Base-by-base conservation (phyloP, 371 early-diverging fungal genomes). In the Syncephalastrum racemosum region DNA sequence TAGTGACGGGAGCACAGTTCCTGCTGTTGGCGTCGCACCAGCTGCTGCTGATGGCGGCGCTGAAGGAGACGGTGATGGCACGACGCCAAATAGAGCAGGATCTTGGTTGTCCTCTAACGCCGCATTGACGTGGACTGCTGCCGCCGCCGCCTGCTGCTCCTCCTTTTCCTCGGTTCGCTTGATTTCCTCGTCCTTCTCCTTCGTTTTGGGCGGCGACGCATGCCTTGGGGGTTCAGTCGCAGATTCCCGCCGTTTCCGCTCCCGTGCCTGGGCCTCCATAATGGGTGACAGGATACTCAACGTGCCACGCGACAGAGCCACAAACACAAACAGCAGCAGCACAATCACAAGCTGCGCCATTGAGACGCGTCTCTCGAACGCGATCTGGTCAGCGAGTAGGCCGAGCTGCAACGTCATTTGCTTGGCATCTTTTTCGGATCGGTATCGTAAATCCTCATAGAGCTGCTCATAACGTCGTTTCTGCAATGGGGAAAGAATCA, bases 331-430 rank as follows among this genome's bases (percentile, higher is more conserved):
- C 8, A 86, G 54, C 0, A 65, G 64, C n/a, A 86, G 61, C 31
- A 85, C 68, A 39, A 85, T 59, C 2, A 80, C 66, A 8, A 85
- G 59, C 54, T 88, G 88, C 1, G 77, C 73, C 19, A 84, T 68
- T 1, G 83, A 81, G 50, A 86, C 70, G 40, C 84, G 77, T 70
- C 80, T 79, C 59, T 86, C 86, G 71, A 85, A 86, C 20, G 83
- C 62, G 41, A 87, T 58, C 75, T 88, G 84, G 52, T 84, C 82
- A n/a, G 85, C 75, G 52, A 86, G 52, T 12, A 78, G 68, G 58
- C 78, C 71, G 10, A 85, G 71, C 46, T 75, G 78, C 16, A 53
- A 46, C 4, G 68, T 59, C 73, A 86, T 67, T 51, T 78, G 79
- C 51, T 69, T 61, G 61, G 80, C 63, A 20, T 81, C 79, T 0